Evolutionary conservation across 1,284 basidiomycete species (phyloP), one percentile per base, ranked within the genome.

Genomic region (Apiotrichum akiyoshidainum): DNA sequence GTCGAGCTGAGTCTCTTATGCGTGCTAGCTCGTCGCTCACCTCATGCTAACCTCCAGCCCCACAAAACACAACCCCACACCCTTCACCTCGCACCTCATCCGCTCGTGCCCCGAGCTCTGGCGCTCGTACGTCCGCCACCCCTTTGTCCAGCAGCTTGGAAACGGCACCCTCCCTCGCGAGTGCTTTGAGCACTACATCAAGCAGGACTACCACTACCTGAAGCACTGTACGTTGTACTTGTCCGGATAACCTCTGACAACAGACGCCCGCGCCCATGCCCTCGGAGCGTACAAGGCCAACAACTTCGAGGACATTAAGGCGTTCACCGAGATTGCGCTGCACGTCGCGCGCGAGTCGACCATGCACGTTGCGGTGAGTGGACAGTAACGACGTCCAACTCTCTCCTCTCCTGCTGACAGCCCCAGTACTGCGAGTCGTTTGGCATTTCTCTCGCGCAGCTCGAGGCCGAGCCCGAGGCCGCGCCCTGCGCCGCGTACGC

Each of bases 151-250:
- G 54, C 83, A 86, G 59, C 80, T 95, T 0, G 90, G 87, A 0
- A 76, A 82, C 48, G 91, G 90, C 0, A 87, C 83, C 0, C 82
- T 95, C 2, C 81, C 84, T 0, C 78, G 75, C 34, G 80, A 84
- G 33, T 80, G 81, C 31, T 96, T 97, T 76, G 72, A 89, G 22
- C 87, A 92, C 73, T 98, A 95, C 73, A 87, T 97, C 78, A 88
- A 76, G 58, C 82, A 83, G 64, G 82, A 83, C 62, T 83, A 82
- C 63, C 70, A 79, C 39, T 82, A 81, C 60, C 70, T 82, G 12
- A 68, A 70, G 31, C 80, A 81, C 59, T 82, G 72, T 73, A 51
- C 7, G 48, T 12, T 58, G 71, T 61, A n/a, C 9, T 21, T 10
- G 41, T n/a, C 34, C n/a, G 1, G 2, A 6, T 19, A n/a, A 44